Evolutionary conservation across 192 early-diverging fungal genomes (phyloP), one percentile per base, ranked within the genome.

Genomic region (Podila verticillata): DNA sequence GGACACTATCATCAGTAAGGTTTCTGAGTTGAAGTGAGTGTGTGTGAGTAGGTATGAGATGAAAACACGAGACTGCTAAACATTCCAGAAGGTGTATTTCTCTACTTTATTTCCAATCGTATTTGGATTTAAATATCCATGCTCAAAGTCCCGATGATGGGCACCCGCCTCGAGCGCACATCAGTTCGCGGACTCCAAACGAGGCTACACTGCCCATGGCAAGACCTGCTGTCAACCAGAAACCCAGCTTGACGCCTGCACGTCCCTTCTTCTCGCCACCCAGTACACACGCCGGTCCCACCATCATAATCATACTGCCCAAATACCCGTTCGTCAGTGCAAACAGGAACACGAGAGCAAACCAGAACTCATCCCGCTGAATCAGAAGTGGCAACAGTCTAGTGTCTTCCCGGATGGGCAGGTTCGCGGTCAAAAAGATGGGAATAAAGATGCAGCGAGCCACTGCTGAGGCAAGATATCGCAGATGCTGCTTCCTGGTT

Each of bases 321-420:
- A 92, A 54, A 77, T 89, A 93, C 2, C 93, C 93, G 71, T 91
- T 92, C 5, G 91, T 84, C 64, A 91, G 72, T 13, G 92, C 86
- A 68, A 95, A 89, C 12, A 87, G n/a, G 48, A 85, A 74, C 3
- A 93, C 70, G 15, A 92, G 63, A 0, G 79, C 8, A 54, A 89
- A 90, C 82, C 87, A 90, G 13, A 74, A 36, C 26, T 83, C 59
- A 69, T 90, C 89, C 22, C 65, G 74, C 6, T 63, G 68, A 19
- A 90, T 84, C 66, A 84, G 66, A 1, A 84, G 63, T 7, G 87
- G 84, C n/a, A 86, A 51, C 39, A 63, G 54, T 48, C 75, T 63
- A 22, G 48, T 63, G 1, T 74, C 65, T 24, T 47, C 83, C 0
- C 81, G 67, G 49, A 87, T 87, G 24, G 83, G 82, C n/a, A 91